Percentiles rank a stretch among this genome's conserved stretches.
Evolutionary conservation across 2,329 filamentous ascomycete species (phyloP).

Genomic region (Colletotrichum graminicola): DNA sequence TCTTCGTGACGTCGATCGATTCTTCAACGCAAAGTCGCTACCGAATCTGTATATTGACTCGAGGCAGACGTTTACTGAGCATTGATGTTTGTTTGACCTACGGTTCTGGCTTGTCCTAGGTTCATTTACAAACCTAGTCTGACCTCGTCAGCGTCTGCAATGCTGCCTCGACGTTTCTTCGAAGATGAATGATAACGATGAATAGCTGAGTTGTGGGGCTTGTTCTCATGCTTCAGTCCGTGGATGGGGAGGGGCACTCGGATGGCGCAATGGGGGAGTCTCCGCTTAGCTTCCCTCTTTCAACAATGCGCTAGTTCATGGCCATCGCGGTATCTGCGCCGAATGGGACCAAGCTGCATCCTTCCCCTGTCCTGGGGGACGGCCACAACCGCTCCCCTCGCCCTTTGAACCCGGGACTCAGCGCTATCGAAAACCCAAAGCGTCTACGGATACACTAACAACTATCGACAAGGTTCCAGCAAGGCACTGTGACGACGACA

Average conservation of each 20-base stretch:
- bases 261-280: constrained; percentile 25
- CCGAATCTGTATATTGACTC: constrained; percentile 18
- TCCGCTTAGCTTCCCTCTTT: constrained; percentile 6
- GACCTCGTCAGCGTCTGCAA: no score
- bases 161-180: background rate
- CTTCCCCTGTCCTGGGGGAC: constrained; percentile 1
- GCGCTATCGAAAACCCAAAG: constrained; percentile 9
- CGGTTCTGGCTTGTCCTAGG: background rate
- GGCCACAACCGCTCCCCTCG: constrained; percentile 33
- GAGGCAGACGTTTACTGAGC: background rate
- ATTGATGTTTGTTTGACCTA: background rate
- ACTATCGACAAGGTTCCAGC: constrained; percentile 8
- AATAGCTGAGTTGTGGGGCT: background rate
- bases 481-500: background rate
- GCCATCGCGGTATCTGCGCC: constrained; percentile 17
- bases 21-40: constrained; percentile 28
- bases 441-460: background rate
- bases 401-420: constrained; percentile 16
- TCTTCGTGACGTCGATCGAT: constrained; percentile 40
- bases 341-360: constrained; percentile 3
- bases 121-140: background rate
- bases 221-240: background rate
- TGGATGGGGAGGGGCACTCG: constrained; percentile 16
- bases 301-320: constrained; percentile 13
- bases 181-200: background rate